Conservation (phyloP, 2,329 filamentous ascomycete species). For the Curvularia spicifera region DNA sequence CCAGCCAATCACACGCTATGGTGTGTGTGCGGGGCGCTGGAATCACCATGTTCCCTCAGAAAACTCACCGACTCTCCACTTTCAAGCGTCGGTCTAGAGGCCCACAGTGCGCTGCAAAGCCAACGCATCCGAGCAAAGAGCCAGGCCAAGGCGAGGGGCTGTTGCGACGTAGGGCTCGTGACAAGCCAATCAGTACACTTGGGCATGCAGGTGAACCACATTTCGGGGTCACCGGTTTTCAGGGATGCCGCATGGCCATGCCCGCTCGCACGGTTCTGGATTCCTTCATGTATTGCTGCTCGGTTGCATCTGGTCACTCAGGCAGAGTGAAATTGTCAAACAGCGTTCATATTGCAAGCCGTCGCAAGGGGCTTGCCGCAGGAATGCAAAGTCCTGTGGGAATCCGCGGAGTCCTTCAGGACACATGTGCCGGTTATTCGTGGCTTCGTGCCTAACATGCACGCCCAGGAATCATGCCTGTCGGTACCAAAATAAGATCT, state of each 20-base stretch:
- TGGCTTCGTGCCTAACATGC: constrained; percentile 10
- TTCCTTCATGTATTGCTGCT: constrained; percentile 6
- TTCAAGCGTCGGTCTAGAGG: constrained; percentile 28
- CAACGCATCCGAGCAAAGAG: constrained; percentile 44
- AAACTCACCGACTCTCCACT: constrained; percentile 43
- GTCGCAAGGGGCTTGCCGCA: constrained; percentile 1
- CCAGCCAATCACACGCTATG: constrained; percentile 27
- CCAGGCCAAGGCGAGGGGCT: constrained; percentile 15
- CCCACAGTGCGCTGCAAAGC: constrained; percentile 37
- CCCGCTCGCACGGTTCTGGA: neutral
- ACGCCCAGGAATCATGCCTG: constrained; percentile 14
- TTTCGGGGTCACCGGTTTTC: constrained; percentile 27
- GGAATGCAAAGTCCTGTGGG: constrained; percentile 16
- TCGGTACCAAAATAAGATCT: constrained; percentile 10
- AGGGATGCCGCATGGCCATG: constrained; percentile 7
- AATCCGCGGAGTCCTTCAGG: constrained; percentile 8
- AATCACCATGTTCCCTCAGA: constrained; percentile 22
- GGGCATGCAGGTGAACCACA: constrained; percentile 31
- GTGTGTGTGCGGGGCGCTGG: constrained; percentile 16
- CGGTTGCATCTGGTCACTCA: neutral
- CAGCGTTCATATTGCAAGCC: neutral
- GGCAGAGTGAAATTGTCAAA: neutral
- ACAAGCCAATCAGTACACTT: constrained; percentile 28
- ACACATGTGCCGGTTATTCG: constrained; percentile 3
- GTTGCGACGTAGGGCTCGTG: constrained; percentile 31